These are phyloP conservation scores for Ceratobasidium sp. DNA, from an alignment of 1,284 basidiomycete species.

Conservation along the genomic window DNA sequence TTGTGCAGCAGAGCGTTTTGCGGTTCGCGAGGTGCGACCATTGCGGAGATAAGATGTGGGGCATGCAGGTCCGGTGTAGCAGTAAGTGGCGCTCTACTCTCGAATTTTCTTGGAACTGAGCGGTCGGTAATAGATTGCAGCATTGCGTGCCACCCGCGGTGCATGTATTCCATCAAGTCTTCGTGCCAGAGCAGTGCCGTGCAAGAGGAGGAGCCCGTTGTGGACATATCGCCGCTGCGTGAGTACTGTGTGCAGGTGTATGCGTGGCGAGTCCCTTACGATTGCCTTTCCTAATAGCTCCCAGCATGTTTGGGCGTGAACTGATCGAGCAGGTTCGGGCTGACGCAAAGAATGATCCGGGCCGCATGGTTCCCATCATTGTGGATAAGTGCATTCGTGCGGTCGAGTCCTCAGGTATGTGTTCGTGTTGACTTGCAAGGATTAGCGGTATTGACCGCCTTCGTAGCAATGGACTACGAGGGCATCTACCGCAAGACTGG, in stretches of 20 bases:
- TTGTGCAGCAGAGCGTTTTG: slow-evolving; percentile 89
- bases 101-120: not conserved
- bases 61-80: slow-evolving; percentile 88
- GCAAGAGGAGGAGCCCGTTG: slow-evolving; percentile 55
- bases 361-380: slow-evolving; percentile 78
- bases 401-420: slow-evolving; percentile 84
- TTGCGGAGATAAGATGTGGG: slow-evolving; percentile 99
- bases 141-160: slow-evolving; percentile 78
- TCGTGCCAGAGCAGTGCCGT: slow-evolving; percentile 63
- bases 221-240: slow-evolving; percentile 62
- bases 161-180: slow-evolving; percentile 67
- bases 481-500: slow-evolving; percentile 98
- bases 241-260: slow-evolving; percentile 50
- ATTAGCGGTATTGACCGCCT: not conserved
- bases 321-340: slow-evolving; percentile 83
- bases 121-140: slow-evolving; percentile 65
- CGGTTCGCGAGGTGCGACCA: slow-evolving; percentile 93
- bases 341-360: slow-evolving; percentile 69
- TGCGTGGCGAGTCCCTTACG: slow-evolving; percentile 36
- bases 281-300: slow-evolving; percentile 59
- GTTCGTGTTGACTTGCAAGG: not conserved
- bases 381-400: slow-evolving; percentile 96
- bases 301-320: slow-evolving; percentile 91
- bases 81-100: slow-evolving; percentile 62
- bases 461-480: slow-evolving; percentile 85